Percentiles rank a stretch among this genome's conserved stretches.
Evolutionary conservation across 2,329 filamentous ascomycete genomes (phyloP).

Genomic region (Fusarium pininemorale): DNA sequence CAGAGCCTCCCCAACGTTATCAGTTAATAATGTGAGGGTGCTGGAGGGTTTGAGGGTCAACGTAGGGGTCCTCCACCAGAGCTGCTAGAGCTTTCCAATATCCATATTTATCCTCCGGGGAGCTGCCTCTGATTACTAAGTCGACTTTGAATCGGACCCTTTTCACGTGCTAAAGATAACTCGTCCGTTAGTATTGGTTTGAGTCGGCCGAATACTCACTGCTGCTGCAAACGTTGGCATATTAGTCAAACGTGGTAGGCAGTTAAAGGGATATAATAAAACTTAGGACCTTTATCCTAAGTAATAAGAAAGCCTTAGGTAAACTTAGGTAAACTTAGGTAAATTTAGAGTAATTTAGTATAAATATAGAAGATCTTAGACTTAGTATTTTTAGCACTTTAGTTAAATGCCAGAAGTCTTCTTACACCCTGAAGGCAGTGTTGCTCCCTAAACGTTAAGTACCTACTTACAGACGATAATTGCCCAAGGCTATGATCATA

Average conservation of each 20-base stretch:
- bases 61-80: background rate
- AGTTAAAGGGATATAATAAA: no score
- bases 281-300: no score
- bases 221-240: background rate
- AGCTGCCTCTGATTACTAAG: background rate
- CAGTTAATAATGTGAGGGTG: background rate
- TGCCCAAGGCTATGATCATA: background rate
- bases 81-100: background rate
- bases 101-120: background rate
- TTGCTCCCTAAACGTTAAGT: background rate
- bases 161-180: background rate
- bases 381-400: no score
- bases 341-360: no score
- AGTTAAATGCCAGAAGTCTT: no score
- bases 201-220: background rate
- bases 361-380: no score
- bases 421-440: background rate
- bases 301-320: no score
- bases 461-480: background rate
- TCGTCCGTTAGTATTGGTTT: background rate
- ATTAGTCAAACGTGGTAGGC: background rate
- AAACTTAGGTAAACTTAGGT: no score
- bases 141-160: background rate
- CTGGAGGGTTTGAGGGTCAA: no score
- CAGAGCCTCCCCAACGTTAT: constrained; percentile 17